A percentile compares a stretch with the other conserved stretches of the same genome.
Evolutionary conservation across 768 basidiomycete species (phyloP).

Genomic region (Pulveroboletus frians): DNA sequence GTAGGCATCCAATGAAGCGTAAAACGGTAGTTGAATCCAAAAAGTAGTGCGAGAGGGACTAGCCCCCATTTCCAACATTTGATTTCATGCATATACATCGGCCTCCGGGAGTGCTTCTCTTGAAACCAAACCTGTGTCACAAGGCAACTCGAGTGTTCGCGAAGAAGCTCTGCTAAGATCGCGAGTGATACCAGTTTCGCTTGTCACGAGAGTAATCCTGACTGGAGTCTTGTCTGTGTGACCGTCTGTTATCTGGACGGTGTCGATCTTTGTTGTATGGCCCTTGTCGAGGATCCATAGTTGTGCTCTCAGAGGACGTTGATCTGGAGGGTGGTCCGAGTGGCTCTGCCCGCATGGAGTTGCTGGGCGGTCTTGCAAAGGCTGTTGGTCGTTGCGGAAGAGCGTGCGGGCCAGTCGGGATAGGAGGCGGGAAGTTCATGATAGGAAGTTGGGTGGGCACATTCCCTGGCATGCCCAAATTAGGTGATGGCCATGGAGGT

Average conservation of each 20-base stretch:
- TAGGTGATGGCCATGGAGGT: slow-evolving; percentile 1
- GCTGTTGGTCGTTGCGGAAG: slow-evolving; percentile 20
- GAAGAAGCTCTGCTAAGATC: slow-evolving; percentile 1
- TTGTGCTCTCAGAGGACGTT: slow-evolving; percentile 10
- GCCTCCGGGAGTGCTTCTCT: not conserved
- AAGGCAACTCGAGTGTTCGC: not conserved
- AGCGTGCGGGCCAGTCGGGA: not conserved
- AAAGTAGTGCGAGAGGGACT: not conserved
- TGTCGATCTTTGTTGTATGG: slow-evolving; percentile 14
- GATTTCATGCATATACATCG: not conserved
- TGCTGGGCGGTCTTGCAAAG: not conserved
- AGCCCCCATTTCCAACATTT: not conserved
- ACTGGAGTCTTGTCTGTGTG: slow-evolving; percentile 6
- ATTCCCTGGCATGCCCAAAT: slow-evolving; percentile 3
- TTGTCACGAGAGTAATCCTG: slow-evolving; percentile 6
- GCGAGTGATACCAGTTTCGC: slow-evolving; percentile 4
- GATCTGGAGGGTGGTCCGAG: slow-evolving; percentile 15
- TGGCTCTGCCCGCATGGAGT: slow-evolving; percentile 16
- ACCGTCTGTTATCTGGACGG: slow-evolving; percentile 18
- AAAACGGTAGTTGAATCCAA: not conserved
- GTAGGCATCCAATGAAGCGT: not conserved
- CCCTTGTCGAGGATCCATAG: slow-evolving; percentile 18
- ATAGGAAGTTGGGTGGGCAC: not conserved
- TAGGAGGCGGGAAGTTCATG: not conserved
- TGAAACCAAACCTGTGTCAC: not conserved